phyloP scores from a whole-genome alignment of 768 basidiomycete species.

The Cystobasidium onofrii region DNA sequence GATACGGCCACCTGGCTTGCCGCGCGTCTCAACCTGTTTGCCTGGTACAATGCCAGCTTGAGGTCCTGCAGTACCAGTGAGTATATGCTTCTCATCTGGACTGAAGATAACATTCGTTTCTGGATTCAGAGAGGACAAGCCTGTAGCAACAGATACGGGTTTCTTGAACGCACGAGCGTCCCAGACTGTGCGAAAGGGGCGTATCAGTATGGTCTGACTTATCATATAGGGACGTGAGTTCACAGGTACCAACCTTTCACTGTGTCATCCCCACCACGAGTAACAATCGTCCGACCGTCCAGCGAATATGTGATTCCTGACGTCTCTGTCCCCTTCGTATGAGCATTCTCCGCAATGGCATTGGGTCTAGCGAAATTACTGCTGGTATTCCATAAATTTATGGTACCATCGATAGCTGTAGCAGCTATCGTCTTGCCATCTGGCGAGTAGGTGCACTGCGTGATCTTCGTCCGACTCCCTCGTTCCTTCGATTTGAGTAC shows the following conservation, averaged over 20 bases:
- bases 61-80: conserved; percentile 58
- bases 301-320: conserved; percentile 80
- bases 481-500: conserved; percentile 94
- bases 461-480: conserved; percentile 86
- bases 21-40: conserved; percentile 53
- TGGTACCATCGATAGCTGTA: conserved; percentile 71
- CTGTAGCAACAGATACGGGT: conserved; percentile 62
- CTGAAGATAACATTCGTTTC: conserved; percentile 91
- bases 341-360: conserved; percentile 65
- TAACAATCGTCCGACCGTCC: conserved; percentile 74
- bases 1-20: conserved; percentile 38
- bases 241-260: conserved; percentile 94
- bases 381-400: conserved; percentile 85
- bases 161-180: conserved; percentile 84
- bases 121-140: conserved; percentile 70
- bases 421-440: conserved; percentile 86
- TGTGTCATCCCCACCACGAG: conserved; percentile 87
- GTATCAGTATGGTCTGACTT: too few species aligned
- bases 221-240: too few species aligned
- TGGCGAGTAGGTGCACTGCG: conserved; percentile 71
- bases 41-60: conserved; percentile 56
- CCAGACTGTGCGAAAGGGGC: conserved; percentile 63
- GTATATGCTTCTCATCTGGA: conserved; percentile 78
- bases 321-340: conserved; percentile 73
- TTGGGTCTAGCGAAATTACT: conserved; percentile 91